Conservation (phyloP, 2,329 filamentous ascomycete genomes). For the Dothistroma pini region DNA sequence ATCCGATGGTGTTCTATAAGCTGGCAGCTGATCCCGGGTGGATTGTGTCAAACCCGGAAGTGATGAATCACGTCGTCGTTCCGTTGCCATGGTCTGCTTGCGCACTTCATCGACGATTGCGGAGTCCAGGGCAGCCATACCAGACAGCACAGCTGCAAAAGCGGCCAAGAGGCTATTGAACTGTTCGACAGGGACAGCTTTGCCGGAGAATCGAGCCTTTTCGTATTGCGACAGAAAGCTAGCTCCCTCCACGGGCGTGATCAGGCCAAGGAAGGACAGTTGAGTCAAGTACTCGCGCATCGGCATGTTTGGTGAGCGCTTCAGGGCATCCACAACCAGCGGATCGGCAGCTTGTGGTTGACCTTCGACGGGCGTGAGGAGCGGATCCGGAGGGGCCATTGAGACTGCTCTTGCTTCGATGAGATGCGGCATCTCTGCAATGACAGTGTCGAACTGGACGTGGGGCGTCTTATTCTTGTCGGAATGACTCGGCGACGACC, state of each 20-base stretch:
- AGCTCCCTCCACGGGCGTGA: constrained; percentile 47
- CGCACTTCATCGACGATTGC: constrained; percentile 46
- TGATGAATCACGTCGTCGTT: constrained; percentile 4
- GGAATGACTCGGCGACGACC: constrained; percentile 67
- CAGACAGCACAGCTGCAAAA: constrained; percentile 75
- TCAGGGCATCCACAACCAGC: constrained; percentile 64
- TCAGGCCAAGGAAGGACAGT: constrained; percentile 64
- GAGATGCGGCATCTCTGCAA: constrained; percentile 80
- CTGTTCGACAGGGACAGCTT: constrained; percentile 62
- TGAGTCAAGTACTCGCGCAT: constrained; percentile 75
- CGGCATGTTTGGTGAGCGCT: constrained; percentile 66
- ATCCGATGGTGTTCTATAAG: constrained; percentile 14
- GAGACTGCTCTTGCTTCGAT: constrained; percentile 93
- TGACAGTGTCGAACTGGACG: constrained; percentile 77
- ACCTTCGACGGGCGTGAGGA: constrained; percentile 41
- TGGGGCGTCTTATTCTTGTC: constrained; percentile 66
- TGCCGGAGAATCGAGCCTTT: constrained; percentile 73
- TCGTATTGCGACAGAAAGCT: constrained; percentile 77
- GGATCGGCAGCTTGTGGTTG: constrained; percentile 23
- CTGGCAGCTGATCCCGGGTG: constrained; percentile 1
- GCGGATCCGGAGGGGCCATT: constrained; percentile 61
- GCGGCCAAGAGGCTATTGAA: constrained; percentile 79
- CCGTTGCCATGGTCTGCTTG: constrained; percentile 28
- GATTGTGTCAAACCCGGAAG: constrained; percentile 2
- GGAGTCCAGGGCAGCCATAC: constrained; percentile 63